Percentiles rank a stretch among this genome's conserved stretches.
Conservation (phyloP, 306 rosid species). For the Cucurbita moschata region DNA sequence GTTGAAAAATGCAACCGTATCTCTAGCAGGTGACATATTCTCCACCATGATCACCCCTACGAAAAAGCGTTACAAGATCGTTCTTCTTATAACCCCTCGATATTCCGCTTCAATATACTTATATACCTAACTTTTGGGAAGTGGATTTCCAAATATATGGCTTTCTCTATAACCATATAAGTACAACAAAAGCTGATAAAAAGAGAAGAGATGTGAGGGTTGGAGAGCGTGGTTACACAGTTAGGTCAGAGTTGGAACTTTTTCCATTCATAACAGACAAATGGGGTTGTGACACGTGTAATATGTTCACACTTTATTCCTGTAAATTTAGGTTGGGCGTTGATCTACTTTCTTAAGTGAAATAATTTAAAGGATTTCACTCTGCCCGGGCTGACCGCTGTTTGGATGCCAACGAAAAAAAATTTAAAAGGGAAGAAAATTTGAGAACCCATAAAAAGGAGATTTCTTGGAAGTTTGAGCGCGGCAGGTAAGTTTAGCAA, state of each 20-base stretch:
- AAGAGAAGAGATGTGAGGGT: background rate
- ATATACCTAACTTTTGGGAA: background rate
- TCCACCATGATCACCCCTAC: constrained; percentile 21
- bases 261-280: background rate
- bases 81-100: background rate
- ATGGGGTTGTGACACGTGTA: constrained; percentile 25
- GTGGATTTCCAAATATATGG: background rate
- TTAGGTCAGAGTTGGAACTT: background rate
- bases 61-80: background rate
- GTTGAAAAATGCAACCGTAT: constrained; percentile 11
- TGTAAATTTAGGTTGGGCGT: constrained; percentile 54
- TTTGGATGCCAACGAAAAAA: background rate
- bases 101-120: background rate
- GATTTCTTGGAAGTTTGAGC: background rate
- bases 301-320: background rate
- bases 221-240: background rate
- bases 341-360: constrained; percentile 22
- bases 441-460: background rate
- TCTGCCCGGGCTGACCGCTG: background rate
- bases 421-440: background rate
- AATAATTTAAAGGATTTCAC: background rate
- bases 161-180: background rate
- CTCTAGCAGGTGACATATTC: constrained; percentile 16
- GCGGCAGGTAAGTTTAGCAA: constrained; percentile 1
- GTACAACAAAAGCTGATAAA: background rate